Evolutionary conservation across 169 alveolate genomes (phyloP), one percentile per base, ranked within the genome.

Genomic region (Cryptosporidium xiaoi): DNA sequence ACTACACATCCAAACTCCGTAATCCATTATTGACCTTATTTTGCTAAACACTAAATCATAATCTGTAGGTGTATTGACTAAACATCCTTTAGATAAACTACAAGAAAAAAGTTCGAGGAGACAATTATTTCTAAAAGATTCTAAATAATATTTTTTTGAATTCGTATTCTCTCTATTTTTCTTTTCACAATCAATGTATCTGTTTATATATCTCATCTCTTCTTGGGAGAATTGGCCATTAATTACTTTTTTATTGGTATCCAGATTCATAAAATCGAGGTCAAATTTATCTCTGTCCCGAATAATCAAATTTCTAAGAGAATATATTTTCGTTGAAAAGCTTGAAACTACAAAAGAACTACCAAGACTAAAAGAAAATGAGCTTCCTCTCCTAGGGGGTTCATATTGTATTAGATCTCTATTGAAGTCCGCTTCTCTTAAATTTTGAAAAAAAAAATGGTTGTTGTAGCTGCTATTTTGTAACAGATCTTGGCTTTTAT

Each of bases 291-390:
- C 1, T 18, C 15, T 62, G 10, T 62, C 56, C 29, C 40, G 20
- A 13, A 27, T 56, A 27, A 69, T 33, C 13, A 53, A 33, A 27
- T 31, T 69, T 29, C 55, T 33, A 16, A 69, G 46, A 5, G 36
- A 31, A 44, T 51, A 53, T 31, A 69, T 31, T 50, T 33, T 51
- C 4, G 67, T 51, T 15, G 31, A 31, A 34, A 20, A 27, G 27
- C 40, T 69, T 34, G 65, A 5, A 16, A 69, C 44, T 15, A 56
- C 69, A 18, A 77, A 3, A 36, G 33, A 27, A 15, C 64, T 33
- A n/a, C 87, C 87, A 40, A 77, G 34, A 16, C 87, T 71, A 77
- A 77, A 77, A 60, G 66, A 77, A 24, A 60, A 13, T 27, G 53
- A 24, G 13, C 51, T 77, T 24, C 87, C 87, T 3, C 33, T 40